Evolutionary conservation across 2,329 filamentous ascomycete species (phyloP).

Genomic region (Aspergillus sp.): DNA sequence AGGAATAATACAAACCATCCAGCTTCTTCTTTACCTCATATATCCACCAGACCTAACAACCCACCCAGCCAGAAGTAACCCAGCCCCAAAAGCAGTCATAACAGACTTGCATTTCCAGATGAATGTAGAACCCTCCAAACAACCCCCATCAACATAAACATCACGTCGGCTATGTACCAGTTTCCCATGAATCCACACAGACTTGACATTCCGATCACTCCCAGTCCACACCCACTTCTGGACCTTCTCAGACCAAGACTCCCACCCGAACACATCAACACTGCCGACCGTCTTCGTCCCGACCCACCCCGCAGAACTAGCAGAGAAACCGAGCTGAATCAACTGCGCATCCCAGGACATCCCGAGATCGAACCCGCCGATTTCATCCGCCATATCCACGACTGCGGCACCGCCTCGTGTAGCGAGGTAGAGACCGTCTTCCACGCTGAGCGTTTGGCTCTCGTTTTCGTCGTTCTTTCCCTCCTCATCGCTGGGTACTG

Average conservation of each 20-base stretch:
- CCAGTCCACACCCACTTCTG: slow-evolving; percentile 95
- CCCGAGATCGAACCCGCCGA: slow-evolving; percentile 80
- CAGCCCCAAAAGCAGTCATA: background rate
- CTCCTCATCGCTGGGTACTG: slow-evolving; percentile 39
- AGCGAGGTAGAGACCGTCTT: slow-evolving; percentile 80
- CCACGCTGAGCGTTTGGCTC: slow-evolving; percentile 66
- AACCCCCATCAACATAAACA: background rate
- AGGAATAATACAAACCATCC: background rate
- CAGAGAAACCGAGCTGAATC: slow-evolving; percentile 56
- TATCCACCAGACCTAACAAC: slow-evolving; percentile 3
- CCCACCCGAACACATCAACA: slow-evolving; percentile 88
- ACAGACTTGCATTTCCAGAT: no score
- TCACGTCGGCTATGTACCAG: slow-evolving; percentile 59
- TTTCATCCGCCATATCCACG: slow-evolving; percentile 64
- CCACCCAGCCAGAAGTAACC: background rate
- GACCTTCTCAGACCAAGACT: slow-evolving; percentile 78
- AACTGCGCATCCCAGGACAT: slow-evolving; percentile 91
- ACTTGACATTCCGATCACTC: slow-evolving; percentile 83
- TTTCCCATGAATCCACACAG: slow-evolving; percentile 83
- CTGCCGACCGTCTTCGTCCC: slow-evolving; percentile 51
- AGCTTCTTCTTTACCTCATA: background rate
- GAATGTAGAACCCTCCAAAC: no score
- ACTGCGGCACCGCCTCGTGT: slow-evolving; percentile 84
- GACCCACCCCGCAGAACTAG: slow-evolving; percentile 7
- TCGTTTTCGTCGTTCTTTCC: slow-evolving; percentile 38